Base-by-base conservation (phyloP, 176 grass and related monocot genomes). In the Neostapfia colusana region DNA sequence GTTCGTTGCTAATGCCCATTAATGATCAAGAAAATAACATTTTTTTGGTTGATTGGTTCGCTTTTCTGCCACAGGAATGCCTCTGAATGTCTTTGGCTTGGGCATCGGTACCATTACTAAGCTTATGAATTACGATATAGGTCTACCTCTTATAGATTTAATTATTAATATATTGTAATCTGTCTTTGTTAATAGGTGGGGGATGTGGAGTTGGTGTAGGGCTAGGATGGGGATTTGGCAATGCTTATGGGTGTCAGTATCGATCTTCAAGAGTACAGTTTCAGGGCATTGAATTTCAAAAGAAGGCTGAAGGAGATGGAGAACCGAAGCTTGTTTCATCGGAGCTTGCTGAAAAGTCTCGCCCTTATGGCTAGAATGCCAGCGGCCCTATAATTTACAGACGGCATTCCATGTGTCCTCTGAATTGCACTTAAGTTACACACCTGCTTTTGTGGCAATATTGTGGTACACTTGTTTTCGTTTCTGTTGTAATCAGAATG, bases 201-300 rank as follows among this genome's bases (percentile, higher is more conserved):
- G 92, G 92, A 24, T 99, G 92, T 15, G 92, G 92, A 70, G 85
- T 92, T 34, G 96, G 96, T 42, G 46, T 95, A 72, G 96, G 92
- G 10, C 67, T 99, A 58, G 92, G 96, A 66, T 99, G 92, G 92
- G 96, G 96, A 79, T 99, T 99, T 6, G 87, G 92, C 57, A 95
- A 73, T 60, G 96, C 85, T 85, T 90, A 83, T 85, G 96, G 92
- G 53, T 99, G 96, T 70, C 89, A 90, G 69, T 95, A 95, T 73
- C 68, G 85, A 81, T 89, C 83, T 88, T 99, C 96, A 25, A 92
- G 87, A 76, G 89, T 99, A 69, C 78, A 80, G 74, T 95, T 95
- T 86, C 87, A 95, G 60, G 96, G 89, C 49, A 82, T 90, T 81
- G 89, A 95, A 85, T 95, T 90, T 77, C 86, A 71, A 27, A 92